Conservation (phyloP, 768 basidiomycete species). For the Lactifluus pinguis region DNA sequence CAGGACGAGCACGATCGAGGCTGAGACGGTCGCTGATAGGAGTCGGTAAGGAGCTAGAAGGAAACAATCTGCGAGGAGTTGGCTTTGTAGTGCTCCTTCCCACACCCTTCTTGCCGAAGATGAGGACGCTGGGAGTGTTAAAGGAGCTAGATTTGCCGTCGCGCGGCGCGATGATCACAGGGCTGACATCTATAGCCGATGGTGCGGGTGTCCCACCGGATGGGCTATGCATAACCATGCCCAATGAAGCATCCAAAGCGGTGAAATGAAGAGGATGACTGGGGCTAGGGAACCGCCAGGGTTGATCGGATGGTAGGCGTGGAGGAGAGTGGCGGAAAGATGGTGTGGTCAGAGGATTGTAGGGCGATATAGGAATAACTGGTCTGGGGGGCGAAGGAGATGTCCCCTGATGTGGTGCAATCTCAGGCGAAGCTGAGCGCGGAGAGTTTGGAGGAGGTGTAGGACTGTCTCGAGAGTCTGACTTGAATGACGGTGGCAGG, state of each 20-base stretch:
- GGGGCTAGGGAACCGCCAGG: conserved; percentile 75
- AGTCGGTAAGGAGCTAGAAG: conserved; percentile 27
- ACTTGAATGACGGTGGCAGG: conserved; percentile 7
- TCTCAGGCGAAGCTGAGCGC: conserved; percentile 9
- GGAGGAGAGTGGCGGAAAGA: conserved; percentile 72
- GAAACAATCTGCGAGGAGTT: conserved; percentile 35
- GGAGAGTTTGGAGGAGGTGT: conserved; percentile 20
- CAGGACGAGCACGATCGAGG: conserved; percentile 22
- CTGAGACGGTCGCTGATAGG: conserved; percentile 27
- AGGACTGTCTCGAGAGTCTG: conserved; percentile 12
- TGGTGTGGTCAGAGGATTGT: conserved; percentile 65
- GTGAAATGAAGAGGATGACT: conserved; percentile 66
- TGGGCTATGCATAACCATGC: conserved; percentile 51
- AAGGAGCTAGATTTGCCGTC: conserved; percentile 34
- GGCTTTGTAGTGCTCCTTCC: conserved; percentile 18
- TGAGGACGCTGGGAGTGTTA: conserved; percentile 24
- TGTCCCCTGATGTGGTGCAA: neutral
- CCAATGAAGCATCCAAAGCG: conserved; percentile 54
- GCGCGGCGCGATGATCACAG: conserved; percentile 25
- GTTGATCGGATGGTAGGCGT: conserved; percentile 67
- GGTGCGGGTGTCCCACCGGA: conserved; percentile 19
- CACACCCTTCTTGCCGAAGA: conserved; percentile 18
- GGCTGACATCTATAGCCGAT: conserved; percentile 29
- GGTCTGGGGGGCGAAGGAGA: conserved; percentile 25
- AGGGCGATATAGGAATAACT: conserved; percentile 56